Percentiles rank a stretch among this genome's conserved stretches.
Conservation (phyloP, 495 filamentous ascomycete species). For the Penicillium lividum region DNA sequence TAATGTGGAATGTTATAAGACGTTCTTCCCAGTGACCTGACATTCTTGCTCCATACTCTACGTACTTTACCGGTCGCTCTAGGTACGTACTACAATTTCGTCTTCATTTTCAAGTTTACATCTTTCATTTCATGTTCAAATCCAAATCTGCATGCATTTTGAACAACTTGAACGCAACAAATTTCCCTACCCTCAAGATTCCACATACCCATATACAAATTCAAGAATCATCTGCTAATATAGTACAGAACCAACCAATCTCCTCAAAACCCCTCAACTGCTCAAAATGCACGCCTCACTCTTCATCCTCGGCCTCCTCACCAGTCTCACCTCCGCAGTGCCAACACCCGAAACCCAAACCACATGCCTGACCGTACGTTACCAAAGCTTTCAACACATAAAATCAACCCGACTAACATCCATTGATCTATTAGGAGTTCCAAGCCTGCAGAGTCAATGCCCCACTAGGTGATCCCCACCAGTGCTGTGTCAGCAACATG, state of each 20-base stretch:
- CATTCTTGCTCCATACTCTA: neutral
- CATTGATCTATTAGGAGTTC: neutral
- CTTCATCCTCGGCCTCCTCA: conserved; percentile 20
- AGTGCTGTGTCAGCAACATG: conserved; percentile 15
- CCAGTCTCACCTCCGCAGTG: conserved; percentile 18
- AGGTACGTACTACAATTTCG: neutral
- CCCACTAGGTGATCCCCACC: neutral
- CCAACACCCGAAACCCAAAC: conserved; percentile 11
- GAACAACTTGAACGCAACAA: too few relatives aligned
- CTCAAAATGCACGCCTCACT: conserved; percentile 23
- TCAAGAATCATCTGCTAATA: neutral
- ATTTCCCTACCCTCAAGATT: too few relatives aligned
- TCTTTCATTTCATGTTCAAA: too few relatives aligned
- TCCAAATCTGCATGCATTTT: too few relatives aligned
- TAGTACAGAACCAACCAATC: neutral
- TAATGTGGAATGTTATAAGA: conserved; percentile 25
- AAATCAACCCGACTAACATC: neutral
- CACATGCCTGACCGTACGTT: conserved; percentile 15
- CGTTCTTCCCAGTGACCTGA: conserved; percentile 15
- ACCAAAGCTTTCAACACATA: neutral
- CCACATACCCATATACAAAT: too few relatives aligned
- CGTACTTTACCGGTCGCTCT: neutral
- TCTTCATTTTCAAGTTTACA: too few relatives aligned
- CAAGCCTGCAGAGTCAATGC: conserved; percentile 6
- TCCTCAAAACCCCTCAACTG: neutral